Evolutionary conservation across 2,329 filamentous ascomycete genomes (phyloP), one percentile per base, ranked within the genome.

Genomic region (Penicillium sclerotigenum): DNA sequence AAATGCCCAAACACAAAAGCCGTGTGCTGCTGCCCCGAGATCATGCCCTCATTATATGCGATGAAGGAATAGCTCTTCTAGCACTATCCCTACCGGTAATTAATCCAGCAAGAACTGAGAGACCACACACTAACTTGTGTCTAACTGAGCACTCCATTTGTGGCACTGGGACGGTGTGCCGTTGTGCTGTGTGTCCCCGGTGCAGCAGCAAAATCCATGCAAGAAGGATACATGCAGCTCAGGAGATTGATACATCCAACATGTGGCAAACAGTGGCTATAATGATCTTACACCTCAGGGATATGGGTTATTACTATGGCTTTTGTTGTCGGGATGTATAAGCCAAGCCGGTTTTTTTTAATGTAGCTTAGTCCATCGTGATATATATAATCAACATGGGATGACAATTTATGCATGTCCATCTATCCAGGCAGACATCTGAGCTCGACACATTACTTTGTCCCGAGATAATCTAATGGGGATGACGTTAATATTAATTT

Each of bases 191-290:
- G 24, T 38, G 33, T 29, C 31, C 16, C 47, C 47, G 26, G 13
- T 28, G 26, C 46, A 33, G 24, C 52, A 16, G 40, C 28, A 18
- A 49, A 49, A 24, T 31, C 18, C 20, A 48, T 48, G 46, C 33
- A 28, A 45, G 40, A 29, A 45, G 47, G 45, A 50, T 51, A 46
- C 40, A 33, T 55, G 47, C 47, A 55, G 24, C 20, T 49, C 13
- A 31, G 14, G 26, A 11, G 13, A 31, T 40, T 47, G 41, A 45
- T 41, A 54, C 26, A 40, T 40, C 31, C 8, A 31, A 13, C 40
- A 45, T 55, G 40, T 55, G 52, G 40, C 47, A 51, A 46, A 34
- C 26, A 24, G 29, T 53, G 7, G 22, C 18, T 42, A 24, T 9
- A n/a, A 9, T 22, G 4, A 40, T 6, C n/a, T 22, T 38, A 26